Evolutionary conservation across 371 early-diverging fungal species (phyloP).

Genomic region (Catenaria anguillulae): DNA sequence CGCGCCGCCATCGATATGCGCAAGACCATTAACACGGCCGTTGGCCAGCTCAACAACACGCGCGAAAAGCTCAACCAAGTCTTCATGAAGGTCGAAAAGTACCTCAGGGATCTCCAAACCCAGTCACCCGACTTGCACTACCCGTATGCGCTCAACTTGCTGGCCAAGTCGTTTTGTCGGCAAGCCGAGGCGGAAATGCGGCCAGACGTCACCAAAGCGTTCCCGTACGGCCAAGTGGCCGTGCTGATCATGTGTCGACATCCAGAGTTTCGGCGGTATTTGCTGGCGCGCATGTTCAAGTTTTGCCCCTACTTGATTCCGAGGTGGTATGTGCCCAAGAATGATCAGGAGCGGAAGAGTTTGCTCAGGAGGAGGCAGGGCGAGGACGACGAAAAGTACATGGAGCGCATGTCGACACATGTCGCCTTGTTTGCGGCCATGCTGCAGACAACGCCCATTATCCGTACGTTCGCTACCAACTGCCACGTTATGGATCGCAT

Average conservation of each 20-base stretch:
- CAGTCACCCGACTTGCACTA: background rate
- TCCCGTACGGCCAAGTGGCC: constrained; percentile 51
- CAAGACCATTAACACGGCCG: background rate
- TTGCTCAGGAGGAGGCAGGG: constrained; percentile 23
- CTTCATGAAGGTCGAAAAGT: background rate
- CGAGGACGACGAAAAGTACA: constrained; percentile 29
- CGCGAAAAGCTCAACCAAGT: background rate
- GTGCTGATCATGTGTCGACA: constrained; percentile 42
- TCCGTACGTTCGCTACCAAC: background rate
- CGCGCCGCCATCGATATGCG: background rate
- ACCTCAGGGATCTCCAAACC: background rate
- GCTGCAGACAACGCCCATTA: constrained; percentile 39
- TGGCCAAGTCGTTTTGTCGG: constrained; percentile 17
- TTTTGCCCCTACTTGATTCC: constrained; percentile 55
- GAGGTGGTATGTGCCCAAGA: background rate
- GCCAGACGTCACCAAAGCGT: constrained; percentile 43
- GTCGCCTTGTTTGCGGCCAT: constrained; percentile 61
- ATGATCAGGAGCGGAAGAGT: constrained; percentile 12
- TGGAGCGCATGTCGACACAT: constrained; percentile 52
- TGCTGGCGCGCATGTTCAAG: constrained; percentile 58
- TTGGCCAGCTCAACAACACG: background rate
- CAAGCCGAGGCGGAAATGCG: constrained; percentile 64
- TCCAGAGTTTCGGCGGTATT: constrained; percentile 41
- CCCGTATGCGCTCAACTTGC: background rate
- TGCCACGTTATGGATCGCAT: background rate